A percentile compares a stretch with the other conserved stretches of the same genome.
These are phyloP conservation scores for Aspergillus sp. DNA, from an alignment of 2,329 filamentous ascomycete genomes.

Conservation along the genomic window DNA sequence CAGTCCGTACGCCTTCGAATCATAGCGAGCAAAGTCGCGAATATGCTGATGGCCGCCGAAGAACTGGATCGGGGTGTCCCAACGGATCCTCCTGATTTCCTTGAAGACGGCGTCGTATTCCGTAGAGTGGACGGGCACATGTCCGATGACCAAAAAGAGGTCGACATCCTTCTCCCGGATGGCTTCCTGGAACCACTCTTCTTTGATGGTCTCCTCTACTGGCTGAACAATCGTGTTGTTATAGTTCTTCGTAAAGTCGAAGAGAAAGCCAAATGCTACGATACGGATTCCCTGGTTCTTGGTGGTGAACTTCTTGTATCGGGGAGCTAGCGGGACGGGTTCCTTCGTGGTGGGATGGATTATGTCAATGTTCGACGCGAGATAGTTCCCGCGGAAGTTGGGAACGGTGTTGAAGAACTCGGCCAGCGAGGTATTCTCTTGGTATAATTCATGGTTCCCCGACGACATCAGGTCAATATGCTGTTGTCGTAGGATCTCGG, in stretches of 20 bases:
- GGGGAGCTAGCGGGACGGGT: constrained; percentile 71
- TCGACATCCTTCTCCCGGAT: constrained; percentile 78
- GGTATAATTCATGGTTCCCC: constrained; percentile 95
- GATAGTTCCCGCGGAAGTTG: constrained; percentile 75
- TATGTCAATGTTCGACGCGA: constrained; percentile 93
- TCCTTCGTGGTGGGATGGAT: constrained; percentile 69
- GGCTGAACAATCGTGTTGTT: constrained; percentile 85
- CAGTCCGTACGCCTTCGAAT: constrained; percentile 73
- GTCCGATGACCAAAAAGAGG: constrained; percentile 81
- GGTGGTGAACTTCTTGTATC: constrained; percentile 87
- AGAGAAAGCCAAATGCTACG: constrained; percentile 89
- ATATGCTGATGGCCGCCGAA: constrained; percentile 92
- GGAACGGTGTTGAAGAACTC: constrained; percentile 81
- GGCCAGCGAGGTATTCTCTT: constrained; percentile 70
- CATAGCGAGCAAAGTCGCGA: constrained; percentile 77
- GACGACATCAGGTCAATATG: constrained; percentile 79
- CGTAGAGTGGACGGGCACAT: constrained; percentile 76
- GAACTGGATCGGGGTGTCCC: constrained; percentile 83
- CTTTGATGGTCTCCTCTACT: constrained; percentile 76
- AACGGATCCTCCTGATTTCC: constrained; percentile 72
- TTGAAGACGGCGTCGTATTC: constrained; percentile 78
- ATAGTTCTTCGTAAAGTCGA: constrained; percentile 86
- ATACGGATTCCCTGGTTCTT: constrained; percentile 83
- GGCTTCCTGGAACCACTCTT: constrained; percentile 85
- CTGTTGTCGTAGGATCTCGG: constrained; percentile 81